Evolutionary conservation across 2,329 filamentous ascomycete genomes (phyloP), one percentile per base, ranked within the genome.

Genomic region (Daldinia sp.): DNA sequence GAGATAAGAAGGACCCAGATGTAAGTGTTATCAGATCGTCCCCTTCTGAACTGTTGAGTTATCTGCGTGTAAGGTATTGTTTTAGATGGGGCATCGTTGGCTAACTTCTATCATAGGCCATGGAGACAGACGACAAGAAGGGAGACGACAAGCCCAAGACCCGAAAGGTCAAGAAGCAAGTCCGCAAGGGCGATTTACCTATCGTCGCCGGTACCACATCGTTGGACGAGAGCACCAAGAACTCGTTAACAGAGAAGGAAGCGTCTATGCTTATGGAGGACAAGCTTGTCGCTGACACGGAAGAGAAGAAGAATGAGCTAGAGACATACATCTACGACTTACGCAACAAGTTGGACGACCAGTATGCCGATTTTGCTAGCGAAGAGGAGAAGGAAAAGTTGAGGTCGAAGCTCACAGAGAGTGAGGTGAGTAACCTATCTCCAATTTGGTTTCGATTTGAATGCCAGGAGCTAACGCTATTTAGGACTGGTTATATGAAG

Each of bases 251-350:
- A 51, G 95, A 99, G 85, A 89, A 90, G 78, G 95, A 99, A 82
- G 85, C 89, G 70, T 77, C 88, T 72, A 98, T 99, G 95, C 88
- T 93, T 72, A 94, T 96, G 88, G 93, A 97, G 80, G 95, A 99
- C 83, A 99, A 98, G 87, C 90, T 98, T 61, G 94, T 99, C 58
- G 92, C 92, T 72, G 95, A 98, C 78, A 99, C 95, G 34, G 95
- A 98, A 77, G 93, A 98, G 84, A 96, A 96, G 88, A 99, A 98
- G 92, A 99, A 99, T 83, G 94, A 98, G 82, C 91, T 99, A 55
- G 95, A 99, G 85, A 89, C 92, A 21, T 96, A 90, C 81, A 97
- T 98, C 81, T 99, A 99, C 81, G 94, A 98, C 74, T 86, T 97
- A 76, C 91, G 94, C 72, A 93, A 93, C 81, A 97, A 97, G 88